Base-by-base conservation (phyloP, 75 land plant species). In the Cupressus sempervirens region DNA sequence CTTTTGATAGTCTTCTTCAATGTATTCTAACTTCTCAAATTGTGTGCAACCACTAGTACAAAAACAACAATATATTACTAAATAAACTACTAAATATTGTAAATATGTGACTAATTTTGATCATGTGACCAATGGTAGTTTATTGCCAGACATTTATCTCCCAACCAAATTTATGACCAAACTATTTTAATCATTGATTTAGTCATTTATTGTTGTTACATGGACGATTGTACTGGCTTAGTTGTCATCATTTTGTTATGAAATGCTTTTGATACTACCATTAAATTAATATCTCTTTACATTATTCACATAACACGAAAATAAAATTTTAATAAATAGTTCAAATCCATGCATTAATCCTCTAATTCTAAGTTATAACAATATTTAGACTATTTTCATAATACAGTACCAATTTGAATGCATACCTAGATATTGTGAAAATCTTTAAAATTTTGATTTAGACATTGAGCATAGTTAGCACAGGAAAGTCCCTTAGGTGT, bases 381-480 rank as follows among this genome's bases (percentile, higher is more conserved):
- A 29, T 43, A 83, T 38, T 32, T 83, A 36, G 14, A 43, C 4
- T 43, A 79, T 43, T 79, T 45, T 2, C 10, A 26, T 38, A 26
- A 7, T 8, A 45, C 12, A 79, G 7, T 26, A 45, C 81, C 20
- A 29, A 12, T 79, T 45, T 3, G 50, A 79, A 81, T 67, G 41
- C 23, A 29, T 83, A 96, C 98, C 95, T 96, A 95, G 94, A 95
- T 91, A 40, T 92, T 93, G 84, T 67, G 89, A 56, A 92, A 80
- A 81, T 93, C 90, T 43, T 94, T 97, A 86, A 98, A 84, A 83
- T 94, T 92, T 87, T 96, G 99, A 89, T 96, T 95, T 40, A 98
- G 94, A 85, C 96, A 94, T n/a, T 97, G 89, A 36, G 99, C 98
- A 91, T 98, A 98, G 86, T 98, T 98, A 38, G 87, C 95, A 90